Percentiles rank a stretch among this genome's conserved stretches.
Evolutionary conservation across 257 asterid genomes (phyloP).

Genomic region (Paraleonurus japonicus): DNA sequence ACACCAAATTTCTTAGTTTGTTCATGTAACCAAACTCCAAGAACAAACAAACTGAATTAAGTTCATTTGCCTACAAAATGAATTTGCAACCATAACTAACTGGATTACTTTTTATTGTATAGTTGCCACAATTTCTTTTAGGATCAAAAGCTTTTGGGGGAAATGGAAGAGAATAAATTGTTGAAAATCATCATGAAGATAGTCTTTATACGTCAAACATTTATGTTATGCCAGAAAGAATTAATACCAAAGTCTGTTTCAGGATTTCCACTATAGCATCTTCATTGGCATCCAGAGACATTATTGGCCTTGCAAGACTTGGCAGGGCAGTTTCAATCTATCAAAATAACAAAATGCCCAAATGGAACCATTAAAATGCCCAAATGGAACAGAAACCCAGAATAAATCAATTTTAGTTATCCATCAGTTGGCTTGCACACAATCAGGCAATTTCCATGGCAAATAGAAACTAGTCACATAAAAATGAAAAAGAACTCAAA

Average conservation of each 20-base stretch:
- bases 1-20: neutral
- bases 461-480: no score
- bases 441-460: neutral
- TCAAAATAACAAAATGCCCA: slow-evolving; percentile 31
- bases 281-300: slow-evolving; percentile 85
- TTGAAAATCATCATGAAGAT: neutral
- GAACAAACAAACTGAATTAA: neutral
- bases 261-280: slow-evolving; percentile 82
- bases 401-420: slow-evolving; percentile 1
- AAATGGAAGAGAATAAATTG: neutral
- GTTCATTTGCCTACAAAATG: neutral
- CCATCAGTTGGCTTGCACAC: neutral
- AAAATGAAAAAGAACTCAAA: no score
- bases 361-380: slow-evolving; percentile 16
- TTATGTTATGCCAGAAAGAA: slow-evolving; percentile 15
- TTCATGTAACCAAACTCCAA: neutral
- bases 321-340: slow-evolving; percentile 96
- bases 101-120: neutral
- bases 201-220: slow-evolving; percentile 2
- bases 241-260: slow-evolving; percentile 94
- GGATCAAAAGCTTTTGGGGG: neutral
- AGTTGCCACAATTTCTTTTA: neutral
- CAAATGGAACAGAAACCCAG: neutral
- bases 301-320: slow-evolving; percentile 79
- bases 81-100: neutral